phyloP scores from a whole-genome alignment of 495 filamentous ascomycete genomes.

The Pseudotulostoma volvatum region DNA sequence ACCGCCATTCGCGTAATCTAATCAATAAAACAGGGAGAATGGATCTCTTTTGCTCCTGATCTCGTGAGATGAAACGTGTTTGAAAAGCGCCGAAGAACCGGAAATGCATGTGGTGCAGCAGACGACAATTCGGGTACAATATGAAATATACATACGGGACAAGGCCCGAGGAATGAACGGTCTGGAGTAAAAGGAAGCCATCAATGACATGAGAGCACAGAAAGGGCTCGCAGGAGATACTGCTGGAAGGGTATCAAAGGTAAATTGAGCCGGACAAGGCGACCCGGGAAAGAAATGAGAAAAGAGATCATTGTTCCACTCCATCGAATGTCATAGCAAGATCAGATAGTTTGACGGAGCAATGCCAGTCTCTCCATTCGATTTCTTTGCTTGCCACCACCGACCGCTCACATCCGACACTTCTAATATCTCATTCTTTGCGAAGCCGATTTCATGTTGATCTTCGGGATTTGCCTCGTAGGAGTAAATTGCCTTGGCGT shows the following conservation, averaged over 20 bases:
- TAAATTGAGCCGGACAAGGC: background rate
- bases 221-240: background rate
- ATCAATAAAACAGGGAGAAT: no score
- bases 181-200: background rate
- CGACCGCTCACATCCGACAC: conserved; percentile 92
- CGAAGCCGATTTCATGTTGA: conserved; percentile 93
- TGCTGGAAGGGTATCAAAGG: background rate
- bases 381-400: conserved; percentile 98
- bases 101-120: no score
- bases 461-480: conserved; percentile 98
- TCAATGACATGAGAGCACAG: background rate
- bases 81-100: no score
- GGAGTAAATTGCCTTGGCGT: conserved; percentile 94
- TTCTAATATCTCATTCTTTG: conserved; percentile 90
- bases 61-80: no score
- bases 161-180: no score
- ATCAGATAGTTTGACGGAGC: conserved; percentile 97
- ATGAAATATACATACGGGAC: no score
- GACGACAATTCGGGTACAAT: no score
- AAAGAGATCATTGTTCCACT: background rate
- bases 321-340: conserved; percentile 44
- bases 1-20: no score
- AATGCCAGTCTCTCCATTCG: conserved; percentile 82
- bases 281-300: no score
- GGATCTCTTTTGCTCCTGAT: no score